phyloP scores from a whole-genome alignment of 2,329 filamentous ascomycete genomes.

The Aspergillus ochraceus region DNA sequence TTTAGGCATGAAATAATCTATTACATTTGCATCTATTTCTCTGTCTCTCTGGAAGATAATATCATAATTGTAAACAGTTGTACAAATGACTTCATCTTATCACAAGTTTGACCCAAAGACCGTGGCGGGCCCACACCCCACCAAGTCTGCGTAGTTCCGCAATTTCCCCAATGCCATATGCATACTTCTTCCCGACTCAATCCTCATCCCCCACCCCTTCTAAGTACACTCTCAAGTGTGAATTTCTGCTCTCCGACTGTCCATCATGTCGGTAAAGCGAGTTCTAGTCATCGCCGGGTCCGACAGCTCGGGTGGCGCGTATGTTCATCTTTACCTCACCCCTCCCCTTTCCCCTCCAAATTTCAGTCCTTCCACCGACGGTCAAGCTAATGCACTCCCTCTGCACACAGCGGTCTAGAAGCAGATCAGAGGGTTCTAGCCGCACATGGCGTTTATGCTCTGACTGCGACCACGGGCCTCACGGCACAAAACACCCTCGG shows the following conservation, averaged over 20 bases:
- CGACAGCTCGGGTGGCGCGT: constrained; percentile 89
- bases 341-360: constrained; percentile 10
- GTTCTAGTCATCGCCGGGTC: constrained; percentile 85
- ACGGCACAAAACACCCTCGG: constrained; percentile 94
- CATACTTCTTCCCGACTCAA: not conserved
- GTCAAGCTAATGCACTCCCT: constrained; percentile 18
- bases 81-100: not conserved
- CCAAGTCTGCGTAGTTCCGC: not conserved
- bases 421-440: constrained; percentile 94
- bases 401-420: constrained; percentile 73
- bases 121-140: not conserved
- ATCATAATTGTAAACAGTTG: not conserved
- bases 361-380: not conserved
- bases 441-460: constrained; percentile 89
- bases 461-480: constrained; percentile 91
- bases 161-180: not conserved
- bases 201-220: not conserved
- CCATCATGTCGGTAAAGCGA: constrained; percentile 44
- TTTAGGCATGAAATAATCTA: constrained; percentile 6
- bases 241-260: constrained; percentile 7
- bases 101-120: not conserved
- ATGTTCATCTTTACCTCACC: constrained; percentile 39
- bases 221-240: not conserved
- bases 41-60: no score
- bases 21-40: not conserved